phyloP scores from a whole-genome alignment of 2,329 filamentous ascomycete species.

The Trichoderma afroharzianum region DNA sequence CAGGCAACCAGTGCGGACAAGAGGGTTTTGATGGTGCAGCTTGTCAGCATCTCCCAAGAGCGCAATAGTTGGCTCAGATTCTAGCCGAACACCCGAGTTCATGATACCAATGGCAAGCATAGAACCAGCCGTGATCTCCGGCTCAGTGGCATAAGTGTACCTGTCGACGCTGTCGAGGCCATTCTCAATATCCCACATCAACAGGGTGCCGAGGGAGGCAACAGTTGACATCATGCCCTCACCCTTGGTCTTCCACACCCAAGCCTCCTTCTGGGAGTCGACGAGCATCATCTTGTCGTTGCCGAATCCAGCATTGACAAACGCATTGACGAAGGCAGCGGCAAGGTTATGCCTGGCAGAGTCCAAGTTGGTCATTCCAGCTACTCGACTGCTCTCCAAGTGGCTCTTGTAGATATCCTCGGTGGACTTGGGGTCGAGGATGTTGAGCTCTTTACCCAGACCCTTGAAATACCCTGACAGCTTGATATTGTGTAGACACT shows the following conservation, averaged over 20 bases:
- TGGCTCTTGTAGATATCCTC: constrained; percentile 99
- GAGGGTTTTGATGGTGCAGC: constrained; percentile 71
- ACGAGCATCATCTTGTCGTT: constrained; percentile 98
- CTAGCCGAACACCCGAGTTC: constrained; percentile 85
- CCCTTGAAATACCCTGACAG: constrained; percentile 91
- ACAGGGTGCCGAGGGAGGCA: constrained; percentile 84
- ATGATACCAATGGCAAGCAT: constrained; percentile 92
- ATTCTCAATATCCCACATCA: constrained; percentile 90
- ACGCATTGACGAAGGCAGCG: constrained; percentile 93
- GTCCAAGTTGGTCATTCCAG: constrained; percentile 89
- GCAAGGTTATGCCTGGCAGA: constrained; percentile 94
- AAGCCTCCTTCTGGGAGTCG: constrained; percentile 81
- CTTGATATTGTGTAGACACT: constrained; percentile 83
- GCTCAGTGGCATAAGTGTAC: constrained; percentile 81
- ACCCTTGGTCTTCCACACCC: constrained; percentile 99
- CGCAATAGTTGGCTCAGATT: constrained; percentile 86
- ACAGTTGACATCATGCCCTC: constrained; percentile 97
- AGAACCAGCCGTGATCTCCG: constrained; percentile 81
- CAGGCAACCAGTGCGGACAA: constrained; percentile 78
- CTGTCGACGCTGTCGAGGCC: constrained; percentile 92
- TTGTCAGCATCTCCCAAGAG: constrained; percentile 78
- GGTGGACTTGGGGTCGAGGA: constrained; percentile 91
- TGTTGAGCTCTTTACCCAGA: constrained; percentile 92
- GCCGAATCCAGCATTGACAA: constrained; percentile 92
- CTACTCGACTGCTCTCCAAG: constrained; percentile 89